Percentiles rank a stretch among this genome's conserved stretches.
These are phyloP conservation scores for Coccomyxa sp. DNA, from an alignment of 139 green algal species.

Conservation along the genomic window DNA sequence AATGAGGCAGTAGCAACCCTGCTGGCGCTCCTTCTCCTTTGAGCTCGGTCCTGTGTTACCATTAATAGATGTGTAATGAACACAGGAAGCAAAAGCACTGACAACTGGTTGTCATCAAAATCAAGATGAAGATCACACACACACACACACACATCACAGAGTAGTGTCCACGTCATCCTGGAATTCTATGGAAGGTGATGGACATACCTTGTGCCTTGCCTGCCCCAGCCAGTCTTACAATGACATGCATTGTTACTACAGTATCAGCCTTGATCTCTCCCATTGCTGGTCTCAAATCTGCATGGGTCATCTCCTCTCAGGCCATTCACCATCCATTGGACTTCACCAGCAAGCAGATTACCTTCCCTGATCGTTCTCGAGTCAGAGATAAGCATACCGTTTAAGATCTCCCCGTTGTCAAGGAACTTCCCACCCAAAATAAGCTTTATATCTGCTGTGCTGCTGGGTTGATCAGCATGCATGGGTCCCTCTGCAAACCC, in stretches of 20 bases:
- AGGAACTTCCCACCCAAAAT: constrained; percentile 47
- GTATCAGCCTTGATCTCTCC: constrained; percentile 43
- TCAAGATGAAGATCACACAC: no score
- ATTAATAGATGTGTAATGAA: no score
- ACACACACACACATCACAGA: no score
- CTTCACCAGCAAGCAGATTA: background rate
- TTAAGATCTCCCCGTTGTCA: constrained; percentile 26
- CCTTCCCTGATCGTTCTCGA: no score
- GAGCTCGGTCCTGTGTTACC: no score
- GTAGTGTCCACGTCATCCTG: no score
- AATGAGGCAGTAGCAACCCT: no score
- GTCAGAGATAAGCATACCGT: constrained; percentile 15
- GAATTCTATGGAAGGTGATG: no score
- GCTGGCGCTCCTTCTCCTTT: no score
- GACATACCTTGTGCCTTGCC: background rate
- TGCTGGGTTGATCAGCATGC: constrained; percentile 20
- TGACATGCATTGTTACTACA: constrained; percentile 45
- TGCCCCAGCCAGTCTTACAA: constrained; percentile 14
- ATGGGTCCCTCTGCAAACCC: constrained; percentile 18
- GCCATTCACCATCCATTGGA: background rate
- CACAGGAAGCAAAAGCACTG: no score
- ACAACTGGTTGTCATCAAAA: no score
- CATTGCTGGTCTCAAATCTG: constrained; percentile 47
- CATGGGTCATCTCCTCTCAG: background rate
- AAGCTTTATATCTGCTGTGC: constrained; percentile 30